These are phyloP conservation scores for Tremellales sp. DNA, from an alignment of 1,284 basidiomycete genomes.

Conservation along the genomic window DNA sequence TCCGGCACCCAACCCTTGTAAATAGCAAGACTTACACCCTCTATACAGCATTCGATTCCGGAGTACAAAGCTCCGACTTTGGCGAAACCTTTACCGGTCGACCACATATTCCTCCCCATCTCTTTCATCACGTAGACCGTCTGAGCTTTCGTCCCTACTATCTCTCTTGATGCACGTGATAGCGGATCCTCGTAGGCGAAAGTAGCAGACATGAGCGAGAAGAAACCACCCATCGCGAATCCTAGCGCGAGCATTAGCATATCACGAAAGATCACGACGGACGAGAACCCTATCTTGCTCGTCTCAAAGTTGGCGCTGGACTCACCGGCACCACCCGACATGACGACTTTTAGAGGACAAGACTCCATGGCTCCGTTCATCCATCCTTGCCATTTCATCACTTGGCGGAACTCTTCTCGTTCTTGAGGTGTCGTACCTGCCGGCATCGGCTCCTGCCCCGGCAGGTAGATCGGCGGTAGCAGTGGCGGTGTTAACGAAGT, in stretches of 20 bases:
- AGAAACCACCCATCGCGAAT: conserved; percentile 88
- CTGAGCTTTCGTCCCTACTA: conserved; percentile 50
- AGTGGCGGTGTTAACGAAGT: conserved; percentile 17
- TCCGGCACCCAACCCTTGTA: background rate
- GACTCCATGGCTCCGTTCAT: conserved; percentile 72
- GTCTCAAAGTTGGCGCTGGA: too few species aligned
- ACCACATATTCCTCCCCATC: conserved; percentile 91
- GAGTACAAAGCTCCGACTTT: conserved; percentile 92
- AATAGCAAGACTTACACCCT: conserved; percentile 68
- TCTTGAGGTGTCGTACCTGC: conserved; percentile 79
- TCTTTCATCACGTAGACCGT: conserved; percentile 85
- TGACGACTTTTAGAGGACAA: conserved; percentile 72
- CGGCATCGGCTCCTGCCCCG: conserved; percentile 59
- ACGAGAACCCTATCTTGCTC: too few species aligned
- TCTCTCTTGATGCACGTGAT: conserved; percentile 57
- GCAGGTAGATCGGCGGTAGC: conserved; percentile 45
- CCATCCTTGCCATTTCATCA: conserved; percentile 69
- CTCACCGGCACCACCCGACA: conserved; percentile 76
- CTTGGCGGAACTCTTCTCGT: conserved; percentile 61
- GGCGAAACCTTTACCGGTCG: conserved; percentile 84
- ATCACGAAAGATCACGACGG: background rate
- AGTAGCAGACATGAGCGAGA: conserved; percentile 91
- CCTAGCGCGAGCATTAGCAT: conserved; percentile 52
- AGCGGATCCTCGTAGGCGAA: conserved; percentile 95
- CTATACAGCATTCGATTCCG: conserved; percentile 91